Conservation (phyloP, 2,329 filamentous ascomycete species). For the Fusarium haematococcum region DNA sequence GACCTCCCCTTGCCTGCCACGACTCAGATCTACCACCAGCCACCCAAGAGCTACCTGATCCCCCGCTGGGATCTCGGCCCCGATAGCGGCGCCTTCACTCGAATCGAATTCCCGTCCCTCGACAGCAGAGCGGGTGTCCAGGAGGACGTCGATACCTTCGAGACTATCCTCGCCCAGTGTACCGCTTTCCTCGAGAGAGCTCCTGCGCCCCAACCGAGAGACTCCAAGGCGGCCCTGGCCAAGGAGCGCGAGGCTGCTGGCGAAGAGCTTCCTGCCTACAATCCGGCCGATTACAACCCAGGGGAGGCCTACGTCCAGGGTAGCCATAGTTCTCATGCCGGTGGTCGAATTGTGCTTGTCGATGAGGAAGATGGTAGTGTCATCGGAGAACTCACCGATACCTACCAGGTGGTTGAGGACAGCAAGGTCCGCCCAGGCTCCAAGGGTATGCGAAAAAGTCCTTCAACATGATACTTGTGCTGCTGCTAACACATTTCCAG, state of each 20-base stretch:
- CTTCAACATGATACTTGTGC: neutral
- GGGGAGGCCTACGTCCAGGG: constrained; percentile 81
- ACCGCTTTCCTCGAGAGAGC: constrained; percentile 93
- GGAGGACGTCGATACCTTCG: constrained; percentile 95
- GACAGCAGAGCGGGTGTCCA: constrained; percentile 81
- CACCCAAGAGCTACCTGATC: constrained; percentile 91
- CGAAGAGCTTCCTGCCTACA: constrained; percentile 73
- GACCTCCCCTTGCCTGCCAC: constrained; percentile 94
- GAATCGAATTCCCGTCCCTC: constrained; percentile 86
- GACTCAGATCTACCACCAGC: constrained; percentile 97
- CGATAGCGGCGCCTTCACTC: constrained; percentile 89
- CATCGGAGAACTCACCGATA: constrained; percentile 88
- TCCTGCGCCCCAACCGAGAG: constrained; percentile 64
- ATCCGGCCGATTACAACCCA: constrained; percentile 82
- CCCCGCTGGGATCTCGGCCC: constrained; percentile 94
- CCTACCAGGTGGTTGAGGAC: constrained; percentile 84
- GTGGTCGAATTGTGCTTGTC: constrained; percentile 87
- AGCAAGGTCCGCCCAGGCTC: constrained; percentile 83
- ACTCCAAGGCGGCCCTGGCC: constrained; percentile 49
- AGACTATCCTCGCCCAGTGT: constrained; percentile 97
- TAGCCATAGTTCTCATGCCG: constrained; percentile 62
- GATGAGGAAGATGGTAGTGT: constrained; percentile 97
- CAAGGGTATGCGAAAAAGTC: constrained; percentile 73
- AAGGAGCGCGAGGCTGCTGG: constrained; percentile 56
- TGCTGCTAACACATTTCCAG: constrained; percentile 48